Evolutionary conservation across 805 yeast species (phyloP).

Genomic region (Candida odintsovae): DNA sequence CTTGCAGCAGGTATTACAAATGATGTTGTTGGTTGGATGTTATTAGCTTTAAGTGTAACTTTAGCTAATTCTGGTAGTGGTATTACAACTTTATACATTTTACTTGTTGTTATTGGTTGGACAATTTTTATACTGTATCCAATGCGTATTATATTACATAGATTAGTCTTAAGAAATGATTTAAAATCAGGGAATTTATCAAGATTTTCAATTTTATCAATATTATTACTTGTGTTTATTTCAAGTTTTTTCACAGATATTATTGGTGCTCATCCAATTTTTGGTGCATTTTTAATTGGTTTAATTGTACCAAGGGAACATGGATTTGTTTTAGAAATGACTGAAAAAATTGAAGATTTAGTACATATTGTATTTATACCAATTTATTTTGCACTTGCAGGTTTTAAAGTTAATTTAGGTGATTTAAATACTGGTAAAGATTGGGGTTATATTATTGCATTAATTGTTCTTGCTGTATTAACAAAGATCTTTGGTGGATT

Average conservation of each 20-base stretch:
- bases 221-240: conserved; percentile 49
- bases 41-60: conserved; percentile 70
- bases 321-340: conserved; percentile 61
- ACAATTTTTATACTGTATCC: conserved; percentile 54
- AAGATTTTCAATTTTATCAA: conserved; percentile 50
- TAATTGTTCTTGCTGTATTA: conserved; percentile 58
- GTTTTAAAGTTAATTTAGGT: conserved; percentile 65
- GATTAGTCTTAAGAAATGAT: conserved; percentile 42
- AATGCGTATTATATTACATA: conserved; percentile 42
- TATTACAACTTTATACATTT: conserved; percentile 61
- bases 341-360: conserved; percentile 73
- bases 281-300: conserved; percentile 80
- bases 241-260: conserved; percentile 79
- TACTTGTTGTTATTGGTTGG: conserved; percentile 66
- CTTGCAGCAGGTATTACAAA: conserved; percentile 79
- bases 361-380: conserved; percentile 71
- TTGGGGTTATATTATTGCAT: conserved; percentile 74
- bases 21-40: conserved; percentile 77
- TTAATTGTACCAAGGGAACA: conserved; percentile 71
- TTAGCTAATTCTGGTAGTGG: conserved; percentile 70
- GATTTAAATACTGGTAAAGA: conserved; percentile 57
- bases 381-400: conserved; percentile 74
- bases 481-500: conserved; percentile 68
- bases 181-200: conserved; percentile 57
- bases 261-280: conserved; percentile 81